These are phyloP conservation scores for Chaetomium strumarium DNA, from an alignment of 2,329 filamentous ascomycete genomes.

Conservation along the genomic window DNA sequence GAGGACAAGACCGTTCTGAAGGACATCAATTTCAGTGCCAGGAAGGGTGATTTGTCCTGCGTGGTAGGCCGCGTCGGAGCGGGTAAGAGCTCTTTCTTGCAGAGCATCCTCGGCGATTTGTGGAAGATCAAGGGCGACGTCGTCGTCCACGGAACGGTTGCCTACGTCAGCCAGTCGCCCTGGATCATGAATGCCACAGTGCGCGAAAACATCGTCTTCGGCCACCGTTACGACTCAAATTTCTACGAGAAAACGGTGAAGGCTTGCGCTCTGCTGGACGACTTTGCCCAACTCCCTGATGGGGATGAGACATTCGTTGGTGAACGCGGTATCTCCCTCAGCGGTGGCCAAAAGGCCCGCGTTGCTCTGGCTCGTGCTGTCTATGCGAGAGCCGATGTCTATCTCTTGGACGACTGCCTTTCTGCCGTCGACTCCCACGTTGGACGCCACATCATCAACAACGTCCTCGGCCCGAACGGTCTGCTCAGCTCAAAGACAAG, in stretches of 20 bases:
- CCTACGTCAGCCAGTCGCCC: conserved; percentile 86
- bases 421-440: conserved; percentile 99
- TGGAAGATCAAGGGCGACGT: conserved; percentile 86
- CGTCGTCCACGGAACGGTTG: conserved; percentile 71
- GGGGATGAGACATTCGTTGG: conserved; percentile 96
- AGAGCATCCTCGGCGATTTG: conserved; percentile 81
- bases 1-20: conserved; percentile 65
- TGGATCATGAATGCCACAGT: conserved; percentile 99
- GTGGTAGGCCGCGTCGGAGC: conserved; percentile 90
- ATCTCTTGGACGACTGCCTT: conserved; percentile 87
- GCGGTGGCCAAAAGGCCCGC: conserved; percentile 92
- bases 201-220: conserved; percentile 94
- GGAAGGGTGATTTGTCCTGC: conserved; percentile 89
- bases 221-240: conserved; percentile 83
- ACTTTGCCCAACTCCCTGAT: conserved; percentile 88
- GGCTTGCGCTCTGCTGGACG: conserved; percentile 84
- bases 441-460: conserved; percentile 88
- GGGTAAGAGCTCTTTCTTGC: conserved; percentile 89
- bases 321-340: conserved; percentile 92
- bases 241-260: conserved; percentile 93
- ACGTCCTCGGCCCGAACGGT: conserved; percentile 81
- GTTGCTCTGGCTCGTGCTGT: conserved; percentile 89
- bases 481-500: conserved; percentile 80
- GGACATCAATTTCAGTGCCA: conserved; percentile 80
- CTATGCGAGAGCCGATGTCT: conserved; percentile 94